Evolutionary conservation across 1,139 yeast genomes (phyloP).

Genomic region (Arxiozyma slooffiae): DNA sequence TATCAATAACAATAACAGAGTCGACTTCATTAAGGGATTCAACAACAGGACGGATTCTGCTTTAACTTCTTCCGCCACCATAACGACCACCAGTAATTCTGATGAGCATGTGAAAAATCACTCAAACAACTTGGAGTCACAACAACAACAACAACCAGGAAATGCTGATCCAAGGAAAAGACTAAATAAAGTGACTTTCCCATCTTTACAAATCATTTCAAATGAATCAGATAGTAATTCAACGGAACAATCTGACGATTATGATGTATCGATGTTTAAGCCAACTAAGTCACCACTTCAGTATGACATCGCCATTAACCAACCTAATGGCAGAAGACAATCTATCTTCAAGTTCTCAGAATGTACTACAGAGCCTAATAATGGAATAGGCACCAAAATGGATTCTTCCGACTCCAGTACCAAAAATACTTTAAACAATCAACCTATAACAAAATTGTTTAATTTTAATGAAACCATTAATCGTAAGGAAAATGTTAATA

Average conservation of each 20-base stretch:
- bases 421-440: not conserved
- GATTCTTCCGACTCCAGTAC: not conserved
- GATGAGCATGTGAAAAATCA: not conserved
- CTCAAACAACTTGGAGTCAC: not conserved
- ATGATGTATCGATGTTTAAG: not conserved
- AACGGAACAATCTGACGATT: not conserved
- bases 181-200: not conserved
- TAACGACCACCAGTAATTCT: not conserved
- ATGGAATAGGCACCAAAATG: not conserved
- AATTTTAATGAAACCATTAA: constrained; percentile 2
- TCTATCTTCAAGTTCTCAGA: constrained; percentile 10
- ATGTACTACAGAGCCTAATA: not conserved
- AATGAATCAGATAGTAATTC: not conserved
- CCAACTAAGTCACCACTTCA: not conserved
- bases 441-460: not conserved
- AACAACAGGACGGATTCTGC: not conserved
- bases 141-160: not conserved
- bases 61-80: not conserved
- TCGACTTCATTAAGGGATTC: constrained; percentile 26
- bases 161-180: not conserved
- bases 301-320: not conserved
- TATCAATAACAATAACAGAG: constrained; percentile 1
- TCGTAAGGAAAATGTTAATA: not conserved
- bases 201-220: not conserved
- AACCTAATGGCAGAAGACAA: constrained; percentile 8